Percentiles rank a stretch among this genome's conserved stretches.
Evolutionary conservation across 1,284 basidiomycete species (phyloP).

Genomic region (Leccinum pallidistipes): DNA sequence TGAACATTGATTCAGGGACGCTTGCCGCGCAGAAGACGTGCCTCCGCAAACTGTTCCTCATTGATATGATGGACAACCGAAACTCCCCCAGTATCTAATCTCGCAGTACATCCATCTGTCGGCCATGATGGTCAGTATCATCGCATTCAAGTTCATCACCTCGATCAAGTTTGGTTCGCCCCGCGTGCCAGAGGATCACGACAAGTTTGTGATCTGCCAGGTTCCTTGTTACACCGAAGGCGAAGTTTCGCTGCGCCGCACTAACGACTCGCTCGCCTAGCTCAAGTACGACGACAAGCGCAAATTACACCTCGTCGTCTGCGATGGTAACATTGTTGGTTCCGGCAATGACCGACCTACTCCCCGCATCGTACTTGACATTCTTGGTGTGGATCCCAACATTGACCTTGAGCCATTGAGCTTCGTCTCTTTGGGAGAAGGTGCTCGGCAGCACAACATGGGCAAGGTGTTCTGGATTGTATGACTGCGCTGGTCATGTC

Average conservation of each 20-base stretch:
- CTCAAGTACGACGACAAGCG: slow-evolving; percentile 30
- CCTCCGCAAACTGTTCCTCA: neutral
- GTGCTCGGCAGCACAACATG: slow-evolving; percentile 96
- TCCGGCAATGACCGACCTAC: slow-evolving; percentile 92
- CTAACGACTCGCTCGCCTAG: slow-evolving; percentile 76
- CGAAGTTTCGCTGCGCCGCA: slow-evolving; percentile 54
- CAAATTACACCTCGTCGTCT: slow-evolving; percentile 92
- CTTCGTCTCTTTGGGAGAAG: slow-evolving; percentile 93
- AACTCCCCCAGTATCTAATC: neutral
- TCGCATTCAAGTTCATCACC: neutral
- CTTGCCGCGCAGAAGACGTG: neutral
- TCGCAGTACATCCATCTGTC: neutral
- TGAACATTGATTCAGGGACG: neutral
- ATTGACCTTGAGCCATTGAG: slow-evolving; percentile 93
- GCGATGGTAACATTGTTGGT: slow-evolving; percentile 98
- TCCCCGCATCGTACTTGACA: slow-evolving; percentile 93
- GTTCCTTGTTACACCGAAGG: neutral
- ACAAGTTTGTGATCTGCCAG: slow-evolving; percentile 1
- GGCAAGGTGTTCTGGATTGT: slow-evolving; percentile 97
- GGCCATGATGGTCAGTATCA: neutral
- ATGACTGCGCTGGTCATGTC: slow-evolving; percentile 93
- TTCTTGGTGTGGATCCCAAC: slow-evolving; percentile 92
- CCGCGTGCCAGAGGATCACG: neutral
- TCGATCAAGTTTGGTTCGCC: neutral
- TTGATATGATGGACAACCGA: neutral